Conservation (phyloP, 2,329 filamentous ascomycete genomes). For the Aspergillus thermomutatus region DNA sequence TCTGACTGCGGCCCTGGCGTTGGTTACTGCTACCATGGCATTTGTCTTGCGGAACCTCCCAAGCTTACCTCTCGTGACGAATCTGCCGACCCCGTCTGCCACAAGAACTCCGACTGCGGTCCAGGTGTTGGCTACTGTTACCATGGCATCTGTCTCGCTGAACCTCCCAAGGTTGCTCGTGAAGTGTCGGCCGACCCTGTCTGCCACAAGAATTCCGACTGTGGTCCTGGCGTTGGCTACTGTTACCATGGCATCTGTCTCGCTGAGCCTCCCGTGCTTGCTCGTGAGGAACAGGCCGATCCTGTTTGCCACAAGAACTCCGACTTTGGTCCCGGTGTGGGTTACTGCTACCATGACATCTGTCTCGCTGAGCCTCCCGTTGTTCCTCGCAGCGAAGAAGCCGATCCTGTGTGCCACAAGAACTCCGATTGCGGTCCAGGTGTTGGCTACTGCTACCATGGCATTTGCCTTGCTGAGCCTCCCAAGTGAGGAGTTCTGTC, state of each 20-base stretch:
- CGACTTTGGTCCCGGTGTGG: neutral
- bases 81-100: neutral
- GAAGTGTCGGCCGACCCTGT: neutral
- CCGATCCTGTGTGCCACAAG: neutral
- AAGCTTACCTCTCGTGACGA: neutral
- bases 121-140: neutral
- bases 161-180: neutral
- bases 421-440: neutral
- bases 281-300: neutral
- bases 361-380: neutral
- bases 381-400: neutral
- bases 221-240: neutral
- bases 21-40: neutral
- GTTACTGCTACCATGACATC: neutral
- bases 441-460: conserved; percentile 2
- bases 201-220: conserved; percentile 1
- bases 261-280: neutral
- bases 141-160: neutral
- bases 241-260: neutral
- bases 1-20: neutral
- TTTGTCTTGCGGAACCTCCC: neutral
- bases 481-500: neutral
- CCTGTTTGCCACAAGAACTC: neutral
- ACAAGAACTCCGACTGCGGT: neutral
- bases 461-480: neutral